Base-by-base conservation (phyloP, 495 filamentous ascomycete species). In the Chaetomium cochliodes region DNA sequence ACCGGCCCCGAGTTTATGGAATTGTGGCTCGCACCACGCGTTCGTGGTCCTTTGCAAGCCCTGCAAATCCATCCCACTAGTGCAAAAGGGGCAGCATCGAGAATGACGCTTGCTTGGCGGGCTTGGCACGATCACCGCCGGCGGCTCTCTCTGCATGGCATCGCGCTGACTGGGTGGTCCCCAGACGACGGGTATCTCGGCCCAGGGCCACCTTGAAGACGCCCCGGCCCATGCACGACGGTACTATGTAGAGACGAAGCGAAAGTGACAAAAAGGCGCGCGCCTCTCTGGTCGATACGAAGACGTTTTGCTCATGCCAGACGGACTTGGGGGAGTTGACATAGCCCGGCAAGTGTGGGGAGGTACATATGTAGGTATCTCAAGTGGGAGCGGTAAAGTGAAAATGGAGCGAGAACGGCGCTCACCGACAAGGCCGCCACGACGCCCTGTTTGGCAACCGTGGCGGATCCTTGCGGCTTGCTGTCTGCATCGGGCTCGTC, bases 1-100 rank as follows among this genome's bases (percentile, higher is more conserved):
- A n/a, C 63, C 64, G 67, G 67, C 66, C 56, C 66, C 69, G 64
- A 67, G 52, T 41, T 51, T 49, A 60, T 68, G 71, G 71, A 60
- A 66, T 61, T 55, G 63, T 68, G 65, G 63, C 69, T 65, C 63
- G 67, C 65, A 47, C 66, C 58, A 37, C 6, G 41, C 41, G 41
- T 50, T 20, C 16, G n/a, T 23, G 46, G 46, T 50, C 62, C 66
- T 64, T 66, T 59, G 67, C 58, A 65, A 70, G 69, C 69, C 68
- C 63, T 69, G 69, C 41, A 47, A 70, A 56, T 54, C 49, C 52
- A 18, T 42, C 9, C 52, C 26, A 28, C 69, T 71, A 71, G 69
- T 62, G 28, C 71, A 18, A 71, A 73, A 71, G 18, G 60, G 67
- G 69, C 39, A 66, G 37, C 60, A 54, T 41, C 39, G 39, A 60